These are phyloP conservation scores for Saprolegnia diclina DNA, from an alignment of 352 stramenopile species.

Conservation along the genomic window DNA sequence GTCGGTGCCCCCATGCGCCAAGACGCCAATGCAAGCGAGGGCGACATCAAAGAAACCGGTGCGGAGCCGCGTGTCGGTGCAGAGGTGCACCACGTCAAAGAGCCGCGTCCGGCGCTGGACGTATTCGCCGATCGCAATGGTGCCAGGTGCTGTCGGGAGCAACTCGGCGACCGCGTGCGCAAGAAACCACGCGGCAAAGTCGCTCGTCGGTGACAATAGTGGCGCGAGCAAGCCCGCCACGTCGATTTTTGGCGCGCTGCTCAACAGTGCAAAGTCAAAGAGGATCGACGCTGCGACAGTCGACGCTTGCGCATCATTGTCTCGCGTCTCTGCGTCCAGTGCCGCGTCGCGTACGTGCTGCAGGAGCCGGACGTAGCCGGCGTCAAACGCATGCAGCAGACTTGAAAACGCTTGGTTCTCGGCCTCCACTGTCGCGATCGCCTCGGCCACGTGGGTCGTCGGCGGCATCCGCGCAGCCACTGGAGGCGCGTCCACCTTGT, in stretches of 20 bases:
- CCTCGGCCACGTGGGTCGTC: not conserved
- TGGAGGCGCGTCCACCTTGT: constrained; percentile 30
- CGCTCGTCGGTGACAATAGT: not conserved
- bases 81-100: constrained; percentile 54
- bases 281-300: not conserved
- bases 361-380: not conserved
- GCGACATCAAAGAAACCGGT: constrained; percentile 35
- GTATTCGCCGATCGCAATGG: constrained; percentile 19
- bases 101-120: constrained; percentile 42
- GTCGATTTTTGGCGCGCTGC: not conserved
- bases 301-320: not conserved
- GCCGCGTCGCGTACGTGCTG: not conserved
- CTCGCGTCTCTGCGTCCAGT: not conserved
- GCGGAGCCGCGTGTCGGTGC: constrained; percentile 28
- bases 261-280: not conserved
- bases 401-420: constrained; percentile 6
- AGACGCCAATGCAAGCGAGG: constrained; percentile 28
- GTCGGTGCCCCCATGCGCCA: constrained; percentile 21
- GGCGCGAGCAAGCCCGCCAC: not conserved
- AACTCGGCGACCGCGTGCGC: not conserved
- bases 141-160: not conserved
- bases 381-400: not conserved
- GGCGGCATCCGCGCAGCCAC: not conserved
- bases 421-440: not conserved
- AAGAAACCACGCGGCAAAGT: constrained; percentile 6